These are phyloP conservation scores for Moniliophthora roreri DNA, from an alignment of 1,284 basidiomycete species.

Conservation along the genomic window DNA sequence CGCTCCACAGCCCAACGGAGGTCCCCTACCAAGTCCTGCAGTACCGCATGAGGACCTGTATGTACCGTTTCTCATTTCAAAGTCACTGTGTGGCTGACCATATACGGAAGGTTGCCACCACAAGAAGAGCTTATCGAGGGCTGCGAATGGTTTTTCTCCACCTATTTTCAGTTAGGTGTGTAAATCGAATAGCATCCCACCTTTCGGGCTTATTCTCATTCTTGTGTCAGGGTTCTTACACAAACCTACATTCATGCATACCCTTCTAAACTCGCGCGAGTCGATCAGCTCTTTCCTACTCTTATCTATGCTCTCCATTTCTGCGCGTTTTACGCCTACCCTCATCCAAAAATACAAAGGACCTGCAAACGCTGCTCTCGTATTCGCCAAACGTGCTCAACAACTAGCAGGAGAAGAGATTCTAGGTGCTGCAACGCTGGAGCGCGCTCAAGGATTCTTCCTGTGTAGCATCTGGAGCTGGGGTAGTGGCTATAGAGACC, in stretches of 20 bases:
- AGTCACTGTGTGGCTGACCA: neutral
- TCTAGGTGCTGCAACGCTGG: conserved; percentile 13
- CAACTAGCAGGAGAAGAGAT: conserved; percentile 17
- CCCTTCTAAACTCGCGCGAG: conserved; percentile 12
- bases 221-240: conserved; percentile 19
- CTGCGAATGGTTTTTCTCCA: conserved; percentile 17
- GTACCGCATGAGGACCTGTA: conserved; percentile 9
- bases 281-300: conserved; percentile 17
- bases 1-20: neutral
- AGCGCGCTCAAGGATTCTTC: conserved; percentile 19
- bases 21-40: neutral
- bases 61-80: neutral
- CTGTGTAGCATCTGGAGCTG: conserved; percentile 19
- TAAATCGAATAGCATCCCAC: neutral
- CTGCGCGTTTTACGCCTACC: conserved; percentile 17
- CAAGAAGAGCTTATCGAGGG: conserved; percentile 17
- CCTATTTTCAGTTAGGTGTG: conserved; percentile 12
- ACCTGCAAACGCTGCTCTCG: conserved; percentile 12
- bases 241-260: conserved; percentile 20
- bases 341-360: conserved; percentile 15
- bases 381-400: conserved; percentile 18
- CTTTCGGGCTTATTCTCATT: neutral
- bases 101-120: conserved; percentile 12
- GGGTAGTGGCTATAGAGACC: conserved; percentile 18
- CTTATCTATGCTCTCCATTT: conserved; percentile 19